Base-by-base conservation (phyloP, 768 basidiomycete species). In the Amanita phalloides region DNA sequence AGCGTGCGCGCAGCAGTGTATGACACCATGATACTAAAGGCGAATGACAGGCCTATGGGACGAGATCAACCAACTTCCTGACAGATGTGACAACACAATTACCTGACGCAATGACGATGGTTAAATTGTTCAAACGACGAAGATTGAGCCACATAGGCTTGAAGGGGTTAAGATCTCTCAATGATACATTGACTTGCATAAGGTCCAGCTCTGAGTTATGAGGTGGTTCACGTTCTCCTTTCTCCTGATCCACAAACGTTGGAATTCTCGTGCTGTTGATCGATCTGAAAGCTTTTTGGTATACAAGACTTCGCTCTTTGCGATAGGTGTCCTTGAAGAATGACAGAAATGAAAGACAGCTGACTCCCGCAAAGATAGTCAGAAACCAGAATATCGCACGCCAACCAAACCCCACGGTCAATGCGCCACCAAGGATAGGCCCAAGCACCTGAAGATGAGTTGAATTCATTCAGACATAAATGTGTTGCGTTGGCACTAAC, bases 311-410 rank as follows among this genome's bases (percentile, higher is more conserved):
- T 41, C 93, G 82, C 60, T 92, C 88, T 50, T 75, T 69, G 14
- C 90, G 77, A 68, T 88, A 94, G 0, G 90, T 90, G 59, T 94
- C 90, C 53, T 77, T 78, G 70, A 92, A 88, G 70, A 92, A 88
- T 60, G 1, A 17, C 17, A 17, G 17, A 17, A 17, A 17, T 17
- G 17, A 84, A 36, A 79, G 41, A 47, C 79, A 69, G 47, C 75
- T 76, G 32, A 73, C 26, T 1, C 79, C 80, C 7, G 77, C 77
- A 50, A 84, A 72, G 30, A 82, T 81, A 1, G 77, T 70, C 21
- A 92, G 74, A 63, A 93, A 90, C 77, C 87, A 94, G 63, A 94
- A 90, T 0, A 81, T 78, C 6, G 83, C 79, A 35, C 87, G 76
- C 92, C 93, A 95, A 48, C 71, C 74, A 63, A 83, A 82, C 0